Evolutionary conservation across 1,139 yeast genomes (phyloP).

Genomic region (Yamadazyma oceani): DNA sequence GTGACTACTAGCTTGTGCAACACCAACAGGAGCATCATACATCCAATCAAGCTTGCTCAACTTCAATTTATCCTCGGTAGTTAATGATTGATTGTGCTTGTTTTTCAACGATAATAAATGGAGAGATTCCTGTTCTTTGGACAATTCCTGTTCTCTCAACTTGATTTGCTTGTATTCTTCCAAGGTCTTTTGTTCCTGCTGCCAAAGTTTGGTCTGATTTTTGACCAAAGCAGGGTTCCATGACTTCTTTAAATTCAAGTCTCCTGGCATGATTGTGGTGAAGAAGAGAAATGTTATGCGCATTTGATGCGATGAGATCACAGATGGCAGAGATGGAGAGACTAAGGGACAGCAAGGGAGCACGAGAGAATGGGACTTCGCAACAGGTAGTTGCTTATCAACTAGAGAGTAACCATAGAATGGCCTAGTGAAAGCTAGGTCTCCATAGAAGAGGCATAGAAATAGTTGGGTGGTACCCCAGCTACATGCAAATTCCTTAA

Average conservation of each 20-base stretch:
- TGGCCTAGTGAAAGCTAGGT: too few relatives aligned
- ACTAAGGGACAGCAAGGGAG: slow-evolving; percentile 1
- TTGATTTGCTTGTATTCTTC: slow-evolving; percentile 67
- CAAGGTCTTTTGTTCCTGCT: slow-evolving; percentile 74
- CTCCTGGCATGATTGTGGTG: slow-evolving; percentile 57
- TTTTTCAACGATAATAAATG: slow-evolving; percentile 49
- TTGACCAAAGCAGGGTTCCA: slow-evolving; percentile 92
- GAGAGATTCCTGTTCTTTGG: slow-evolving; percentile 61
- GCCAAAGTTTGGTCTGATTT: slow-evolving; percentile 86
- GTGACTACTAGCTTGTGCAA: background rate
- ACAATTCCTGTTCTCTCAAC: slow-evolving; percentile 64
- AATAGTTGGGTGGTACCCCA: too few relatives aligned
- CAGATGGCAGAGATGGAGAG: background rate
- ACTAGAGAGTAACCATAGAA: too few relatives aligned
- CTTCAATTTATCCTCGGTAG: slow-evolving; percentile 41
- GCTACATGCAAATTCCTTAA: too few relatives aligned
- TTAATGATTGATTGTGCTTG: slow-evolving; percentile 24
- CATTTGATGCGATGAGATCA: slow-evolving; percentile 3
- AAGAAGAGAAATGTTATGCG: slow-evolving; percentile 3
- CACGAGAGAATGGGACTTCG: too few relatives aligned
- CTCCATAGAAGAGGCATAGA: too few relatives aligned
- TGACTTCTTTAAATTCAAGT: slow-evolving; percentile 84
- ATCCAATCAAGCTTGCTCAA: slow-evolving; percentile 74
- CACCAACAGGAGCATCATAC: slow-evolving; percentile 54
- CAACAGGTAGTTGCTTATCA: too few relatives aligned